Evolutionary conservation across 192 early-diverging fungal species (phyloP).

Genomic region (Endogone sp.): DNA sequence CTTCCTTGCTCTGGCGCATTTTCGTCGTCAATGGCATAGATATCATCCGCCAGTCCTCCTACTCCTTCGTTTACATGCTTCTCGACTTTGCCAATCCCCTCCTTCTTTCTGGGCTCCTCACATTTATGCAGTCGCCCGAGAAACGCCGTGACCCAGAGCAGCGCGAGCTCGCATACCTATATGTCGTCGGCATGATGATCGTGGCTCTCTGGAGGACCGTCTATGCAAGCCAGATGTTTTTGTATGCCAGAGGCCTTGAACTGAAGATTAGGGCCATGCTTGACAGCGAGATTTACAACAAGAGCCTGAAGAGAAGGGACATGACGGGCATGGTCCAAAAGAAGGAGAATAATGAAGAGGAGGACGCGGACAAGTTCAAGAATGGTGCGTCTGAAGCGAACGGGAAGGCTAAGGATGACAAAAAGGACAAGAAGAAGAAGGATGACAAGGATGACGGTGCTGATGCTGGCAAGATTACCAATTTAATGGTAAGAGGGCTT

Average conservation of each 20-base stretch:
- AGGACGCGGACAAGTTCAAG: constrained; percentile 3
- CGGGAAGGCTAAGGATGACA: constrained; percentile 15
- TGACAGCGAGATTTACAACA: constrained; percentile 55
- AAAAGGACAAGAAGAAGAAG: constrained; percentile 30
- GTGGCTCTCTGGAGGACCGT: constrained; percentile 16
- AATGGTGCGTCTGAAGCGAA: constrained; percentile 1
- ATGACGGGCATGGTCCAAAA: constrained; percentile 45
- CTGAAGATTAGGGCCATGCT: constrained; percentile 49
- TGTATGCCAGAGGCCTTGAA: constrained; percentile 39
- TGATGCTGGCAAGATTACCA: constrained; percentile 49
- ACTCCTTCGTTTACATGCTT: neutral
- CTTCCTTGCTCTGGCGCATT: constrained; percentile 9
- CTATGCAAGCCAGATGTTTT: constrained; percentile 26
- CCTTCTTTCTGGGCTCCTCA: constrained; percentile 56
- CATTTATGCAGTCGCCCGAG: constrained; percentile 47
- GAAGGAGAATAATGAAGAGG: constrained; percentile 14
- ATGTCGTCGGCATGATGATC: constrained; percentile 48
- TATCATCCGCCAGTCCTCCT: neutral
- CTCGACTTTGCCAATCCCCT: constrained; percentile 49
- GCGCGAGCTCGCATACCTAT: constrained; percentile 41
- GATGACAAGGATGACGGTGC: constrained; percentile 22
- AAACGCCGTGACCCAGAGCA: constrained; percentile 44
- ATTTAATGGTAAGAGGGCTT: constrained; percentile 35
- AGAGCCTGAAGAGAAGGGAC: constrained; percentile 58
- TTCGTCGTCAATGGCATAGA: constrained; percentile 20